Evolutionary conservation across 2,329 filamentous ascomycete species (phyloP), one percentile per base, ranked within the genome.

Genomic region (Trichoderma lentiforme): DNA sequence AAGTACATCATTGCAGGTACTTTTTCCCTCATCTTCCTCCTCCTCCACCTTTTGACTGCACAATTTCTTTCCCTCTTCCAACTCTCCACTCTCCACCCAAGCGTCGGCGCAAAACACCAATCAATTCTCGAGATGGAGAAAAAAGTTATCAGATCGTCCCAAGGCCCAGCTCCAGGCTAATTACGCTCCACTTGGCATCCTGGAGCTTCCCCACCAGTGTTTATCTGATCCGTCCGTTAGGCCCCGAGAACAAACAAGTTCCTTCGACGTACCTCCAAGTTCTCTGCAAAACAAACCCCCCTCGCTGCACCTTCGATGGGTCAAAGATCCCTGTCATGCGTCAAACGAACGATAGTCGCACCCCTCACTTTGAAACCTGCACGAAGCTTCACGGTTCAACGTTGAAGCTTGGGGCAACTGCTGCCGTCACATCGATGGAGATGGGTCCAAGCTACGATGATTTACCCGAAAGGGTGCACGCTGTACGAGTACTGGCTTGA

Each of bases 81-180:
- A 14, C 43, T 56, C 34, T 26, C 21, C 58, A 26, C 32, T 57
- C 32, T n/a, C 39, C 57, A 56, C 58, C 58, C 60, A 21, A 30
- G 5, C 32, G n/a, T 51, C 66, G 28, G 26, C 60, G 6, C n/a
- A 26, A 53, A 70, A 57, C 30, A 34, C 58, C 58, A 64, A 71
- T 64, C 58, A 71, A 12, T 26, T 24, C 12, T 30, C 32, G 18
- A 32, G 14, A 57, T 39, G 26, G 28, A 32, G 58, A 57, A 71
- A 70, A 70, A 64, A 57, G 68, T 71, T 71, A 71, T 71, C 68
- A 71, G 68, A 71, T 71, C 68, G 60, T 64, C 58, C 47, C 8
- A 36, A 9, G 43, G 3, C 30, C 62, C 62, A 24, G 24, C 53
- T 60, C n/a, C 24, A 36, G 34, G 51, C 53, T 32, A 71, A 71